Evolutionary conservation across 768 basidiomycete genomes (phyloP).

Genomic region (Tulasnella sp.): DNA sequence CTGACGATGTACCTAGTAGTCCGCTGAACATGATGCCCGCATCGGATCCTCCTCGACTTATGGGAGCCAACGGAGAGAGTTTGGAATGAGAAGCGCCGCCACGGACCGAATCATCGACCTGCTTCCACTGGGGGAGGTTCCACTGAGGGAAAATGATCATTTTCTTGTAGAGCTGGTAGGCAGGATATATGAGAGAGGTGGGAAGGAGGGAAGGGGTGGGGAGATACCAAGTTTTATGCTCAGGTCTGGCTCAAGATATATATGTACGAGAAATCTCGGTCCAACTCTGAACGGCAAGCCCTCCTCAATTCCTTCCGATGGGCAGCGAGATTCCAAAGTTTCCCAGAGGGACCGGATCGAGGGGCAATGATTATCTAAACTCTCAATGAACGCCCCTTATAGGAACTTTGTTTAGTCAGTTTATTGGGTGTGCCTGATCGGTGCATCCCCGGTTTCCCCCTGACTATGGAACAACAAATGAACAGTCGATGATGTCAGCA

Average conservation of each 20-base stretch:
- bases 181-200: background rate
- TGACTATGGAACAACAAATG: background rate
- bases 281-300: background rate
- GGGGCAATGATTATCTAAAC: background rate
- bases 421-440: constrained; percentile 1
- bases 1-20: background rate
- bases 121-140: constrained; percentile 29
- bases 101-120: constrained; percentile 34
- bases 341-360: background rate
- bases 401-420: background rate
- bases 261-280: too few relatives aligned
- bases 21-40: background rate
- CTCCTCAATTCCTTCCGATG: background rate
- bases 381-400: background rate
- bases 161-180: background rate
- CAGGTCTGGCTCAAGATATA: background rate
- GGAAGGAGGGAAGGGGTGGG: background rate
- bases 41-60: background rate
- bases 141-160: constrained; percentile 30
- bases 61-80: constrained; percentile 23
- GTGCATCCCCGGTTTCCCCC: background rate
- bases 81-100: constrained; percentile 32
- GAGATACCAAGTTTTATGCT: too few relatives aligned
- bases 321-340: background rate
- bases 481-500: background rate